These are phyloP conservation scores for Spencermartinsiella europaea DNA, from an alignment of 805 yeast species.

Conservation along the genomic window DNA sequence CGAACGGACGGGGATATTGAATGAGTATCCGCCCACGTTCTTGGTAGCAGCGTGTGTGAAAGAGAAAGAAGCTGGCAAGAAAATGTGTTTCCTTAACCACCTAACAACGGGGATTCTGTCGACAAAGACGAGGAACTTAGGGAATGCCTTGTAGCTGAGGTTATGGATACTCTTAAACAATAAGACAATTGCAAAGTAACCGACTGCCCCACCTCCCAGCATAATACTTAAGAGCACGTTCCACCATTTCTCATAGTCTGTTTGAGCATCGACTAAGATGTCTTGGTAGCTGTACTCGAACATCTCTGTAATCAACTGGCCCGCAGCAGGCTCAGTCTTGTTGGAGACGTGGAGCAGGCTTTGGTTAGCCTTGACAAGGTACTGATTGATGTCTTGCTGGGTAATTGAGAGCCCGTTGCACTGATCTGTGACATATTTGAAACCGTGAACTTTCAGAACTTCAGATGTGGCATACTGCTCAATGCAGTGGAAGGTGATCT, in stretches of 20 bases:
- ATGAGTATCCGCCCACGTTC: slow-evolving; percentile 14
- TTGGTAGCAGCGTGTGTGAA: slow-evolving; percentile 23
- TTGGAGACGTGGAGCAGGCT: neutral
- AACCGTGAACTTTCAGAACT: neutral
- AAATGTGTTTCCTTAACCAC: slow-evolving; percentile 20
- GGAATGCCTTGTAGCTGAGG: neutral
- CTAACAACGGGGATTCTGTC: neutral
- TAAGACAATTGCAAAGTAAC: slow-evolving; percentile 7
- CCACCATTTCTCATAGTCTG: neutral
- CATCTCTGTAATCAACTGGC: neutral
- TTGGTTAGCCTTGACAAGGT: neutral
- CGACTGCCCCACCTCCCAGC: slow-evolving; percentile 5
- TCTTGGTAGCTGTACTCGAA: neutral
- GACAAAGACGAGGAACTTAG: neutral
- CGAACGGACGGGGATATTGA: slow-evolving; percentile 36
- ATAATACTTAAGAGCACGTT: neutral
- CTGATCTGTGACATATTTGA: slow-evolving; percentile 24
- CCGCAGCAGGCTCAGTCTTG: neutral
- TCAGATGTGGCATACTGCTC: slow-evolving; percentile 4
- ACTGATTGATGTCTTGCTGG: neutral
- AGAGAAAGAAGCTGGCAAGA: slow-evolving; percentile 28
- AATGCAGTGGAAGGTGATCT: slow-evolving; percentile 7
- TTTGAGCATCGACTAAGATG: neutral
- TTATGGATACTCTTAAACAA: slow-evolving; percentile 1
- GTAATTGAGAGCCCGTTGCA: slow-evolving; percentile 30